Base-by-base conservation (phyloP, 2,329 filamentous ascomycete genomes). In the Microcyclospora tardicrescens region DNA sequence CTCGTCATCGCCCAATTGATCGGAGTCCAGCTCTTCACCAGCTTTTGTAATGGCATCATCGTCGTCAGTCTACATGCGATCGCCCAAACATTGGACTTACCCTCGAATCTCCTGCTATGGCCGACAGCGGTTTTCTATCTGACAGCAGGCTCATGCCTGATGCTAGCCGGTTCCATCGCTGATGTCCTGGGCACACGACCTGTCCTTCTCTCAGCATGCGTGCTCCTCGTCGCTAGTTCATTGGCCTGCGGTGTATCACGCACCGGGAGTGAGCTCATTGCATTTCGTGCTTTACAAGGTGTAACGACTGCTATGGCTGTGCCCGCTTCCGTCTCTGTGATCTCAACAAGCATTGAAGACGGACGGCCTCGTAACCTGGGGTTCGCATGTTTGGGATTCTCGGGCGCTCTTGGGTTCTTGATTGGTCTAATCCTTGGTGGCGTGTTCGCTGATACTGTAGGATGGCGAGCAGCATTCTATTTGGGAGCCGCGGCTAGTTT, bases 401-500 rank as follows among this genome's bases (percentile, higher is more conserved):
- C 64, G 2, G 68, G 71, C 40, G 68, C 69, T 0, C 46, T 73
- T 9, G 72, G 71, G 0, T 74, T 71, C 40, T 63, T 61, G 0
- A 42, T 73, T 1, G 71, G 72, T 0, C 57, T 75, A 2, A 61
- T 68, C 0, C 54, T 75, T 2, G 67, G 69, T 19, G 69, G 70
- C 40, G 43, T 72, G 0, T 61, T 75, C 28, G 57, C 63, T 1
- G 61, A 68, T 27, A 61, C 57, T 0, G 61, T 69, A 34, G 67
- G 68, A 2, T 75, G 71, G 72, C 53, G 70, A 33, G 65, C 58
- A 43, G 70, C 67, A 1, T 76, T 67, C 46, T 66, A 72, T 44
- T 56, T 70, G 3, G 56, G 60, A 15, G 66, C 66, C 0, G 64
- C 63, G 10, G 46, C 68, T 19, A 68, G 63, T 19, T 55, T 57